Base-by-base conservation (phyloP, 352 stramenopile species). In the Plasmopara viticola region DNA sequence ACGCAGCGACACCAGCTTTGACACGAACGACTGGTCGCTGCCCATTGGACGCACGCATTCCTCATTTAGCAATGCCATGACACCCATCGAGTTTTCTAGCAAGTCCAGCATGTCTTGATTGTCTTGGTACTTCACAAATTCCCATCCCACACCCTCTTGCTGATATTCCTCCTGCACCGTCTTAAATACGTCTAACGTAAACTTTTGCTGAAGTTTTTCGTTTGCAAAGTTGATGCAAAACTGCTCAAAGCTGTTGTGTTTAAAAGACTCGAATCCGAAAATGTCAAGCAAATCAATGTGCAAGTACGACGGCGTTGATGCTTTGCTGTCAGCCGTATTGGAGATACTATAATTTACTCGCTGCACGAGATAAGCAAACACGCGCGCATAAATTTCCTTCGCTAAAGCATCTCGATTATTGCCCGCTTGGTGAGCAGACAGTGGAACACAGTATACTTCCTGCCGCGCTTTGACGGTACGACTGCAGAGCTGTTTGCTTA, bases 161-260 rank as follows among this genome's bases (percentile, higher is more conserved):
- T 69, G 56, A 54, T 94, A 94, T 54, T 94, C 84, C 42, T 90
- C 78, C 58, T 94, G 81, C 0, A 94, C 84, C 1, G 76, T 92
- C 62, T 90, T 89, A 62, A 92, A 94, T 6, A 93, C 80, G 43
- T 94, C 84, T 35, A 83, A 55, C 3, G 82, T 94, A 54, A 95
- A 95, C 53, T 94, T 94, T 48, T 96, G 84, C 60, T 98, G 90
- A 20, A 98, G 70, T 60, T 97, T 97, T 58, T 98, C 92, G 58
- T 98, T 98, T 28, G 86, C 90, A 64, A 92, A 97, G 69, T 97
- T 97, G 63, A 97, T 97, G 66, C 91, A 97, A 45, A 97, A 96
- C 56, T 98, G 95, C 59, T 98, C 91, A 53, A 97, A 97, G 43
- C 78, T 90, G 66, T 97, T 97, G 48, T 70, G 78, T 48, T 95